Percentiles rank a stretch among this genome's conserved stretches.
phyloP scores from a whole-genome alignment of 352 stramenopile species.

The Pythium graminicola region DNA sequence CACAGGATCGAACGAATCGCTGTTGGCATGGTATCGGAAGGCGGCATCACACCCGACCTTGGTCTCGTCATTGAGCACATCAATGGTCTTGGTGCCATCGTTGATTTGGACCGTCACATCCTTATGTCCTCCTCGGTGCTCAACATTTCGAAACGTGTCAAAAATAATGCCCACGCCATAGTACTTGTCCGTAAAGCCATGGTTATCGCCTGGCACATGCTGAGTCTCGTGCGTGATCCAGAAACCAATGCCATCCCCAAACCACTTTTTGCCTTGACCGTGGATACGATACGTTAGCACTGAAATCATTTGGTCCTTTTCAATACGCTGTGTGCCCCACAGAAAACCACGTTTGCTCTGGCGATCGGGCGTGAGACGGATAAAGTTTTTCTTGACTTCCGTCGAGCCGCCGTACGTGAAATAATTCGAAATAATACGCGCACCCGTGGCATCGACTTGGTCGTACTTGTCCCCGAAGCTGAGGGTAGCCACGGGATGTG shows the following conservation, averaged over 20 bases:
- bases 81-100: slow-evolving; percentile 63
- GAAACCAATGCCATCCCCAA: slow-evolving; percentile 76
- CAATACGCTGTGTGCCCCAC: slow-evolving; percentile 57
- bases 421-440: slow-evolving; percentile 65
- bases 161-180: slow-evolving; percentile 71
- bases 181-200: slow-evolving; percentile 75
- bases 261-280: slow-evolving; percentile 74
- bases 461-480: slow-evolving; percentile 72
- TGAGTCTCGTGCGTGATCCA: slow-evolving; percentile 67
- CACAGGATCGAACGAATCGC: slow-evolving; percentile 67
- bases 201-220: slow-evolving; percentile 55
- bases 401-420: slow-evolving; percentile 67
- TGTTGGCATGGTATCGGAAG: slow-evolving; percentile 76
- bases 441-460: slow-evolving; percentile 46
- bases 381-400: slow-evolving; percentile 82
- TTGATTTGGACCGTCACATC: slow-evolving; percentile 80
- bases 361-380: slow-evolving; percentile 81
- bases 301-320: slow-evolving; percentile 45
- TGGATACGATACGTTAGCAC: slow-evolving; percentile 82
- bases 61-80: slow-evolving; percentile 59
- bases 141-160: slow-evolving; percentile 80
- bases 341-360: slow-evolving; percentile 82
- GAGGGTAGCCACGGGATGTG: too few species aligned
- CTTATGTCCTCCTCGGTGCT: slow-evolving; percentile 80
- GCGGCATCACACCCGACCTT: slow-evolving; percentile 67